Evolutionary conservation across 768 basidiomycete species (phyloP), one percentile per base, ranked within the genome.

Genomic region (Termitomyces sp.): DNA sequence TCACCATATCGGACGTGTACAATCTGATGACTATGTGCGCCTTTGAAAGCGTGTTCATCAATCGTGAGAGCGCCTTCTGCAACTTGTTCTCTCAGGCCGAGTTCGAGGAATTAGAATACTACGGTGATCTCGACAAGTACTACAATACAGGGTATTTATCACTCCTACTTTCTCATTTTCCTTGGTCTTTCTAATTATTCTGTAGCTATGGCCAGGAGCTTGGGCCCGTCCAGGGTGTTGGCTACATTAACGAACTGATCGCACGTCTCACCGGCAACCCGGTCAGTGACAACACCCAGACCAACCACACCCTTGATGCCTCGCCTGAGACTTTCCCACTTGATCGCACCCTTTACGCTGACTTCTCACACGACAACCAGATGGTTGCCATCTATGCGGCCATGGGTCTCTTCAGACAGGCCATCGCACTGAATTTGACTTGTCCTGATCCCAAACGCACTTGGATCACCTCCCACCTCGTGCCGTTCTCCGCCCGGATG

Each of bases 211-310:
- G 91, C 4, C 83, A 85, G 59, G 62, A 69, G 2, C 75, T 93
- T 1, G 91, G 92, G 2, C 86, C 76, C 5, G 84, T 92, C 7
- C 90, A 91, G 67, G 91, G 92, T 33, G 86, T 94, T 4, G 94
- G 93, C 6, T 96, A 90, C 68, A 77, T 91, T 66, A 94, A 93
- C 68, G 93, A 95, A 72, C 81, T 96, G n/a, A 69, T 95, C 22
- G 90, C 91, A 0, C 84, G 95, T 12, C 78, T 96, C 43, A 90
- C 87, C 0, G 77, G 78, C 16, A 70, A 68, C 16, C 81, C 84
- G 1, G 88, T 91, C 30, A 68, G 68, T 40, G 91, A 93, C 69
- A 66, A 79, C 60, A 93, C 91, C 0, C 87, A 89, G 64, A 90
- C 88, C 2, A 94, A 94, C 70, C 71, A 70, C 10, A 93, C 91